phyloP scores from a whole-genome alignment of 805 yeast species.

The Saturnispora hagleri region DNA sequence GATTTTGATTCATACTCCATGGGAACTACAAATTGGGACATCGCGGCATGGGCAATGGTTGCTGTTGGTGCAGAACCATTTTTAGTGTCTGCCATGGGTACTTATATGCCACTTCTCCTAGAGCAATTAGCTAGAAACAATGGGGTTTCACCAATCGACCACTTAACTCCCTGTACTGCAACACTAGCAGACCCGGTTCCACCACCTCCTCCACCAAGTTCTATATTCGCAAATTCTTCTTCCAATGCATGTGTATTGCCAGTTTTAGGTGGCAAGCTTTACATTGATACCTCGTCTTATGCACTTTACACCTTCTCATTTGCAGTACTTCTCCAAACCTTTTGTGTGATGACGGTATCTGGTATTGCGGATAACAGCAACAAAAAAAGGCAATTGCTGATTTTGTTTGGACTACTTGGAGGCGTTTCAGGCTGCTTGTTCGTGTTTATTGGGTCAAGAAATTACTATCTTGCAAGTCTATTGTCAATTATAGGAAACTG shows the following conservation, averaged over 20 bases:
- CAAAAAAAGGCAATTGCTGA: slow-evolving; percentile 46
- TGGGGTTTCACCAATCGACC: slow-evolving; percentile 57
- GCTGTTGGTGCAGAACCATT: slow-evolving; percentile 63
- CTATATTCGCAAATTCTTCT: neutral
- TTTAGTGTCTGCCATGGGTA: slow-evolving; percentile 68
- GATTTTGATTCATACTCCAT: neutral
- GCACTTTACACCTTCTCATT: slow-evolving; percentile 66
- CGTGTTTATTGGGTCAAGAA: slow-evolving; percentile 28
- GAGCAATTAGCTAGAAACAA: slow-evolving; percentile 67
- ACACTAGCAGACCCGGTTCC: slow-evolving; percentile 25
- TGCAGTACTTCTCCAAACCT: slow-evolving; percentile 64
- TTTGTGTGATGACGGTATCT: slow-evolving; percentile 61
- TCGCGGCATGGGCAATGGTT: slow-evolving; percentile 14
- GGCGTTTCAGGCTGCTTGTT: slow-evolving; percentile 43
- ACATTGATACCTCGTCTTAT: slow-evolving; percentile 63
- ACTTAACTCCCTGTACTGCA: slow-evolving; percentile 40
- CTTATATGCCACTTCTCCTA: slow-evolving; percentile 62
- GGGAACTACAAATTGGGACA: slow-evolving; percentile 14
- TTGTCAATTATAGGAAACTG: slow-evolving; percentile 57
- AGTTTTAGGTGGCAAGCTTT: slow-evolving; percentile 24
- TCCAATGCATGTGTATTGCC: slow-evolving; percentile 27
- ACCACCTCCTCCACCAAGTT: slow-evolving; percentile 24
- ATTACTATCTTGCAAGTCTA: slow-evolving; percentile 41
- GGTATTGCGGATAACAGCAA: slow-evolving; percentile 63
- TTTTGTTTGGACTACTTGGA: slow-evolving; percentile 53